These are phyloP conservation scores for Purpureocillium takamizusanense DNA, from an alignment of 2,329 filamentous ascomycete species.

Conservation along the genomic window DNA sequence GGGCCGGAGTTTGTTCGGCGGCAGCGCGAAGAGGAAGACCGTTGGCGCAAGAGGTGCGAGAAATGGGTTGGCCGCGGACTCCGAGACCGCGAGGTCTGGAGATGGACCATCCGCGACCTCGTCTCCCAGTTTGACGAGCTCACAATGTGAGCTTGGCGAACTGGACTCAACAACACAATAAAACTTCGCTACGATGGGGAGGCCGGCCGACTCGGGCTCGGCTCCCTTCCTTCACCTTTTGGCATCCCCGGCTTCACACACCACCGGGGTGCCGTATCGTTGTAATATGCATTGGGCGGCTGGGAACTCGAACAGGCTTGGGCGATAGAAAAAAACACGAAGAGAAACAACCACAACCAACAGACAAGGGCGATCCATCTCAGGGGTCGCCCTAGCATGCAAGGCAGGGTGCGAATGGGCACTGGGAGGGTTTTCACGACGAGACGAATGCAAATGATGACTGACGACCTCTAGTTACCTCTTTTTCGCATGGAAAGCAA, in stretches of 20 bases:
- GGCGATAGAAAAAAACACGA: slow-evolving; percentile 1
- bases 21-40: slow-evolving; percentile 83
- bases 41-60: slow-evolving; percentile 82
- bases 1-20: slow-evolving; percentile 86
- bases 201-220: background rate
- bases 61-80: slow-evolving; percentile 64
- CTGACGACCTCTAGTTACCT: slow-evolving; percentile 4
- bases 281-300: background rate
- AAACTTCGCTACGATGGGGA: background rate
- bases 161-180: too few relatives aligned
- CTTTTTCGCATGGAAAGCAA: slow-evolving; percentile 5
- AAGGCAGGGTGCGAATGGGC: too few relatives aligned
- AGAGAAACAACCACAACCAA: too few relatives aligned
- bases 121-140: slow-evolving; percentile 33
- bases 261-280: background rate
- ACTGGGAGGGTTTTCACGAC: background rate
- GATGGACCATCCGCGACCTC: slow-evolving; percentile 66
- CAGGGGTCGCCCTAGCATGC: too few relatives aligned
- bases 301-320: background rate
- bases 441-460: slow-evolving; percentile 4
- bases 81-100: slow-evolving; percentile 55
- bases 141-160: slow-evolving; percentile 16
- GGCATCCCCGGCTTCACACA: background rate
- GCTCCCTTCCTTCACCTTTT: background rate
- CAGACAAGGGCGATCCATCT: too few relatives aligned